Conservation (phyloP, 441 rosid species). For the Eruca vesicaria region DNA sequence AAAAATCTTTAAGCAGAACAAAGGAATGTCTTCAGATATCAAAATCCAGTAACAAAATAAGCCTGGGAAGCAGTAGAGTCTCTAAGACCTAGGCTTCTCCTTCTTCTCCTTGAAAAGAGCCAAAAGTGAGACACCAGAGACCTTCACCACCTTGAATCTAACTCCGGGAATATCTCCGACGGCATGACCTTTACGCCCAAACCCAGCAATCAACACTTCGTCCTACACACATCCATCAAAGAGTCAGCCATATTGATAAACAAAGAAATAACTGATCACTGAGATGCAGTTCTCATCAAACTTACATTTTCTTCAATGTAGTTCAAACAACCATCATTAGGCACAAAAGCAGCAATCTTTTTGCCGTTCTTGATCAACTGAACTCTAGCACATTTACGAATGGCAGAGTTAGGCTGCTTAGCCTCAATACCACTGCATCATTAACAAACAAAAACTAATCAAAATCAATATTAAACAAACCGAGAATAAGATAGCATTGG, state of each 20-base stretch:
- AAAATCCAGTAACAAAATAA: neutral
- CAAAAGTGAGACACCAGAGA: constrained; percentile 48
- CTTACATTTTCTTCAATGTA: constrained; percentile 56
- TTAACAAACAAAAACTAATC: neutral
- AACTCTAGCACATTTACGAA: constrained; percentile 60
- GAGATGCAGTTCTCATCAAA: neutral
- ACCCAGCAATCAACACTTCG: constrained; percentile 49
- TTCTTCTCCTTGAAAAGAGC: constrained; percentile 55
- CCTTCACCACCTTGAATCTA: constrained; percentile 52
- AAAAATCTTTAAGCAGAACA: constrained; percentile 4
- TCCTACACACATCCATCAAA: constrained; percentile 31
- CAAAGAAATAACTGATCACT: neutral
- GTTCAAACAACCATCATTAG: constrained; percentile 54
- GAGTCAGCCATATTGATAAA: neutral
- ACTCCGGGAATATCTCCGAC: constrained; percentile 57
- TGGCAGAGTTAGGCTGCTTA: constrained; percentile 66
- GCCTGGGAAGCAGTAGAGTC: neutral
- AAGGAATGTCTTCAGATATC: neutral
- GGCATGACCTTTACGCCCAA: constrained; percentile 50
- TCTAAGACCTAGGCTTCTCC: constrained; percentile 52
- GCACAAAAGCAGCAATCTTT: constrained; percentile 36
- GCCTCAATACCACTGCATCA: constrained; percentile 47
- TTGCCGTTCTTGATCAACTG: constrained; percentile 35
- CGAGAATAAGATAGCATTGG: neutral
- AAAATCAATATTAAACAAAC: neutral